These are phyloP conservation scores for Amphirosellinia nigrospora DNA, from an alignment of 495 filamentous ascomycete genomes.

Conservation along the genomic window DNA sequence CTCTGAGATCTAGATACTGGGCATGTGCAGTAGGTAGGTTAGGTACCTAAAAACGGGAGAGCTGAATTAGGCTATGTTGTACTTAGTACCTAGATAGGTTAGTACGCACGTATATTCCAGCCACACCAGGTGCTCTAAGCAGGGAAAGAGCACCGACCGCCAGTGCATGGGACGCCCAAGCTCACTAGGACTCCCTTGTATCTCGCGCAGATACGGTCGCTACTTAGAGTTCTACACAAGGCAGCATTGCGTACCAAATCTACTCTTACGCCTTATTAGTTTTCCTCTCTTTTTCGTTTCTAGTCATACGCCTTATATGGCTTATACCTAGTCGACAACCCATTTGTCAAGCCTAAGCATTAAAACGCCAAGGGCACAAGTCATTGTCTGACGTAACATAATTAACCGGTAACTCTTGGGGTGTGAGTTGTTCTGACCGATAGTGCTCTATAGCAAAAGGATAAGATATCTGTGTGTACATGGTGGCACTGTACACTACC, in stretches of 20 bases:
- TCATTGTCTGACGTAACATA: neutral
- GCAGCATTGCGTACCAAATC: neutral
- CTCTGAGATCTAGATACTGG: too few species aligned
- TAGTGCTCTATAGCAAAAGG: too few species aligned
- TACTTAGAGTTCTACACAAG: neutral
- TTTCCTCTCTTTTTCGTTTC: neutral
- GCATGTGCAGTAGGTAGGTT: neutral
- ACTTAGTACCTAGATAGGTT: conserved; percentile 1
- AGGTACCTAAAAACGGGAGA: neutral
- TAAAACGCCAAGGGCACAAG: neutral
- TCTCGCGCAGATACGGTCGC: conserved; percentile 2
- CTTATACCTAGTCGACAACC: too few species aligned
- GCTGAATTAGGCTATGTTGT: neutral
- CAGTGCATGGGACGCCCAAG: conserved; percentile 2
- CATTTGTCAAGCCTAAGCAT: neutral
- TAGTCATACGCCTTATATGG: neutral
- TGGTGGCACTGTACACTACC: too few species aligned
- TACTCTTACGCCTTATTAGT: conserved; percentile 11
- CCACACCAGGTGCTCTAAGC: neutral
- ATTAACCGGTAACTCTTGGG: neutral
- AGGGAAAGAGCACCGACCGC: neutral
- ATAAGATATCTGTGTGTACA: too few species aligned
- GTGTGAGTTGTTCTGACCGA: neutral
- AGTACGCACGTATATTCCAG: neutral
- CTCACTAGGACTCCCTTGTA: neutral